A percentile compares a stretch with the other conserved stretches of the same genome.
Evolutionary conservation across 352 stramenopile species (phyloP).

Genomic region (Pythium biforme): DNA sequence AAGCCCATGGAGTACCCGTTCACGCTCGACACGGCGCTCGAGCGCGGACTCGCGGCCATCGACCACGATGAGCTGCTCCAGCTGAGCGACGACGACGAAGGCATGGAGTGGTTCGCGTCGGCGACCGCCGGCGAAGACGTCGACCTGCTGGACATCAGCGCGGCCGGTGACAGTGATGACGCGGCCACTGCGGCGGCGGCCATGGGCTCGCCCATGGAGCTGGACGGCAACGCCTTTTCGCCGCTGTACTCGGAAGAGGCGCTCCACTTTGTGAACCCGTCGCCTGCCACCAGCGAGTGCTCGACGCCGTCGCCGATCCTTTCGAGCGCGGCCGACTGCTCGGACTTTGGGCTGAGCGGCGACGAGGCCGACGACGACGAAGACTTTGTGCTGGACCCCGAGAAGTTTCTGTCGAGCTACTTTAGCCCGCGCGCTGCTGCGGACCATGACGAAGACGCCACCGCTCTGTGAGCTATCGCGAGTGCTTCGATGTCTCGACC

Average conservation of each 20-base stretch:
- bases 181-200: too few species aligned
- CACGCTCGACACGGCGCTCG: conserved; percentile 43
- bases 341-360: conserved; percentile 33
- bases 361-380: conserved; percentile 75
- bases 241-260: conserved; percentile 28
- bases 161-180: background rate
- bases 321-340: conserved; percentile 20
- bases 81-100: conserved; percentile 62
- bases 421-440: conserved; percentile 38
- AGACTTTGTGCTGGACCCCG: conserved; percentile 82
- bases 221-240: conserved; percentile 22
- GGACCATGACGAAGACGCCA: background rate
- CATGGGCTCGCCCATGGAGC: conserved; percentile 20
- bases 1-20: conserved; percentile 70
- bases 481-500: background rate
- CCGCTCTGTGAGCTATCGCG: background rate
- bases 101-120: conserved; percentile 78
- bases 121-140: conserved; percentile 26
- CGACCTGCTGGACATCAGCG: conserved; percentile 21
- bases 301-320: conserved; percentile 34
- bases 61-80: conserved; percentile 80
- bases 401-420: conserved; percentile 88
- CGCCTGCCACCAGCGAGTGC: conserved; percentile 10
- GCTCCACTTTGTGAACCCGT: conserved; percentile 21
- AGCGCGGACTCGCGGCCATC: conserved; percentile 66